Conservation (phyloP, 2,329 filamentous ascomycete species). For the Clarireedia paspali region DNA sequence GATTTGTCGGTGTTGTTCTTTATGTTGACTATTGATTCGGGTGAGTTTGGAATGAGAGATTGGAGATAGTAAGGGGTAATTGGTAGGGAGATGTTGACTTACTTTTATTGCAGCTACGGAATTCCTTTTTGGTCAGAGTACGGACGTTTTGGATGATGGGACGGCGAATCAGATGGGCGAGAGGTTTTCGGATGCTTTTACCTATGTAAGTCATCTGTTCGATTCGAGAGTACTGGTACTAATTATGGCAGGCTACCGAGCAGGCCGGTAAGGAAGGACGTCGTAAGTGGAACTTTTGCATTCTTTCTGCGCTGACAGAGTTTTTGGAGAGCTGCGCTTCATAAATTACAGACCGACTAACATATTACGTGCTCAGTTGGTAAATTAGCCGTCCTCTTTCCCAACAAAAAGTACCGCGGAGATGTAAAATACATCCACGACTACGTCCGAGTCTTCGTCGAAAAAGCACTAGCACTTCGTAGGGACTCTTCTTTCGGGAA, state of each 20-base stretch:
- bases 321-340: neutral
- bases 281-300: neutral
- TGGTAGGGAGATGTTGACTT: neutral
- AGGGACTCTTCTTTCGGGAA: conserved; percentile 36
- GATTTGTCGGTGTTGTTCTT: conserved; percentile 59
- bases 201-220: conserved; percentile 17
- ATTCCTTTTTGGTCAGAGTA: conserved; percentile 57
- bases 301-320: neutral
- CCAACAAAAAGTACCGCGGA: conserved; percentile 21
- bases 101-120: conserved; percentile 42
- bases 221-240: neutral
- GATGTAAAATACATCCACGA: conserved; percentile 21
- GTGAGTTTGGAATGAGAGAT: neutral
- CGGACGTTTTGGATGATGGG: conserved; percentile 33
- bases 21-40: conserved; percentile 54
- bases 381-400: conserved; percentile 18
- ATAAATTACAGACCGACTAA: neutral
- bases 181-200: conserved; percentile 32
- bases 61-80: neutral
- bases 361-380: conserved; percentile 14
- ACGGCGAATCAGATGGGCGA: conserved; percentile 12
- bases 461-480: conserved; percentile 18
- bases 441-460: conserved; percentile 25
- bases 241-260: conserved; percentile 13
- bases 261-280: conserved; percentile 22